These are phyloP conservation scores for Elaeagnus macrophylla DNA, from an alignment of 306 rosid species.

Conservation along the genomic window DNA sequence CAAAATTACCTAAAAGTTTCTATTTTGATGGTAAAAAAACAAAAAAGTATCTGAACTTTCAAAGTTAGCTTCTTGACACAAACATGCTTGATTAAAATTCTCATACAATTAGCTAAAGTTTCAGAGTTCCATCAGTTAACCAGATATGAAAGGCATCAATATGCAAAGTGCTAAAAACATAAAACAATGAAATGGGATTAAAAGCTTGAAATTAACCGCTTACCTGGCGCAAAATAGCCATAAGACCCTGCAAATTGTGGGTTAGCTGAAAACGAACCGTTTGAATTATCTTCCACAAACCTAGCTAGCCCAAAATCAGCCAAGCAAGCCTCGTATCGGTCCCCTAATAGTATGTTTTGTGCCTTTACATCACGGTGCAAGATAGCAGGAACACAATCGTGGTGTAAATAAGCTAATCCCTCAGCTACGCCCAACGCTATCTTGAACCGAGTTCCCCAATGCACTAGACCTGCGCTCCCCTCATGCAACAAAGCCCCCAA, in stretches of 20 bases:
- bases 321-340: constrained; percentile 65
- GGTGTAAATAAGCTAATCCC: constrained; percentile 77
- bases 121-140: too few species aligned
- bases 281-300: constrained; percentile 51
- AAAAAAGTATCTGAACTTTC: too few species aligned
- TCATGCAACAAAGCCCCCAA: constrained; percentile 55
- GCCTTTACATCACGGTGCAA: constrained; percentile 94
- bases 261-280: constrained; percentile 44
- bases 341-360: constrained; percentile 61
- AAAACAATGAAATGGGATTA: background rate
- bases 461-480: constrained; percentile 57
- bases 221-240: constrained; percentile 96
- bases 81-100: too few species aligned
- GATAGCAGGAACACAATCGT: constrained; percentile 84
- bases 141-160: too few species aligned
- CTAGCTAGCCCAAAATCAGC: constrained; percentile 93
- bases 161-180: background rate
- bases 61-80: too few species aligned
- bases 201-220: background rate
- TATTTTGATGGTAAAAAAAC: too few species aligned
- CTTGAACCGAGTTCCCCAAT: constrained; percentile 81
- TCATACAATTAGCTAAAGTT: too few species aligned
- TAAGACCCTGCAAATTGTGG: constrained; percentile 88
- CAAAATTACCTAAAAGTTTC: too few species aligned
- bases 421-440: constrained; percentile 87